These are phyloP conservation scores for Plenodomus tracheiphilus DNA, from an alignment of 2,329 filamentous ascomycete species.

Conservation along the genomic window DNA sequence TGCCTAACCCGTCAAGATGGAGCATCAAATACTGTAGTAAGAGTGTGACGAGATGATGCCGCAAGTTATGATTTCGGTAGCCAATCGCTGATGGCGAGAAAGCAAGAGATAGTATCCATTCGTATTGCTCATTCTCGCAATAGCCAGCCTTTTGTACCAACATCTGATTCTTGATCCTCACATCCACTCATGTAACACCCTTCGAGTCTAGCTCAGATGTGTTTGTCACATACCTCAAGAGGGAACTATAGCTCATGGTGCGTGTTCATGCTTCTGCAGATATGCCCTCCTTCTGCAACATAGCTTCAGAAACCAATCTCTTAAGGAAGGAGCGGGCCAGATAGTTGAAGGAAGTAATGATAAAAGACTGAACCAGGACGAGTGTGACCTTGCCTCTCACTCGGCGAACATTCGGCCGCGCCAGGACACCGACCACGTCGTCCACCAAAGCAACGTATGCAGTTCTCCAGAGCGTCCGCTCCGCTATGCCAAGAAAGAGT, in stretches of 20 bases:
- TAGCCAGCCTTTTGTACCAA: too few relatives aligned
- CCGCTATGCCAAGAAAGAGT: slow-evolving; percentile 1
- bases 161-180: too few relatives aligned
- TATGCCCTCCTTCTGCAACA: too few relatives aligned
- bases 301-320: too few relatives aligned
- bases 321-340: not conserved
- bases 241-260: too few relatives aligned
- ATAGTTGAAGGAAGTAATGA: not conserved
- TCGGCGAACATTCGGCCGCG: slow-evolving; percentile 15
- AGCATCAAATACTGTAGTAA: not conserved
- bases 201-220: too few relatives aligned
- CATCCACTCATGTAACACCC: too few relatives aligned
- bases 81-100: not conserved
- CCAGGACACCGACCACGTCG: slow-evolving; percentile 17
- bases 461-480: slow-evolving; percentile 13
- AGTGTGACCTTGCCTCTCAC: slow-evolving; percentile 11
- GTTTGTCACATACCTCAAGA: too few relatives aligned
- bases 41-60: not conserved
- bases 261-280: too few relatives aligned
- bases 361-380: slow-evolving; percentile 10
- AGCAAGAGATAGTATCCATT: not conserved
- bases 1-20: not conserved
- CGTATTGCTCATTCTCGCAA: too few relatives aligned
- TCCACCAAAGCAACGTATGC: slow-evolving; percentile 24
- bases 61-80: not conserved